Base-by-base conservation (phyloP, 2,329 filamentous ascomycete genomes). In the Trichoderma harzianum region DNA sequence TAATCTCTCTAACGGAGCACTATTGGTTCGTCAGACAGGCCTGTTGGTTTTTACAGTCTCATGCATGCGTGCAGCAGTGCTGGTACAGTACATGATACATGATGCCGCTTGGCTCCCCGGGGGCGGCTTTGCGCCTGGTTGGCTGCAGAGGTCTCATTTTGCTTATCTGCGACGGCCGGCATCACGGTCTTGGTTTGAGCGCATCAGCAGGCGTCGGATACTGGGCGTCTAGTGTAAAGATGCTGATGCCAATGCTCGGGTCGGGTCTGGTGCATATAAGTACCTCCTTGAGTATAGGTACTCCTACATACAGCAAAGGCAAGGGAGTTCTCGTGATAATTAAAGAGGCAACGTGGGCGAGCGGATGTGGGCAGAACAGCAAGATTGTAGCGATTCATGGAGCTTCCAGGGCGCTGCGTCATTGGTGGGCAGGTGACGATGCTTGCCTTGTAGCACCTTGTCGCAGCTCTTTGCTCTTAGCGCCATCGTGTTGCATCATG, bases 361-460 rank as follows among this genome's bases (percentile, higher is more conserved):
- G 39, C 39, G 16, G 18, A 43, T 18, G 36, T 39, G 39, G 16
- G 7, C 18, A n/a, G 39, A 51, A 3, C 24, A n/a, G 16, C 60
- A 43, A 43, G 34, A 43, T 39, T 63, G 60, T 12, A 30, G 60
- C 36, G 60, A 64, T 64, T 28, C 24, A 47, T 43, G 36, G 36
- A 64, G 61, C 61, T 64, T 5, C n/a, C 21, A 64, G 16, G 18
- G 26, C 36, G 36, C 10, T 64, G 61, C 61, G 61, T 61, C 66
- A 69, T 69, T 69, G 66, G 66, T 69, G 66, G 55, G 55, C 66
- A 69, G 66, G 66, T 69, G 66, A 69, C 36, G 66, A 61, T 66
- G 39, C 36, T 60, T 43, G 65, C 65, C 43, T 24, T 24, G 47
- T 24, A 53, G 43, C 43, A 47, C 47, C 24, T 60, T 60, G 53